Evolutionary conservation across 2,329 filamentous ascomycete genomes (phyloP).

Genomic region (Lachnellula subtilissima): DNA sequence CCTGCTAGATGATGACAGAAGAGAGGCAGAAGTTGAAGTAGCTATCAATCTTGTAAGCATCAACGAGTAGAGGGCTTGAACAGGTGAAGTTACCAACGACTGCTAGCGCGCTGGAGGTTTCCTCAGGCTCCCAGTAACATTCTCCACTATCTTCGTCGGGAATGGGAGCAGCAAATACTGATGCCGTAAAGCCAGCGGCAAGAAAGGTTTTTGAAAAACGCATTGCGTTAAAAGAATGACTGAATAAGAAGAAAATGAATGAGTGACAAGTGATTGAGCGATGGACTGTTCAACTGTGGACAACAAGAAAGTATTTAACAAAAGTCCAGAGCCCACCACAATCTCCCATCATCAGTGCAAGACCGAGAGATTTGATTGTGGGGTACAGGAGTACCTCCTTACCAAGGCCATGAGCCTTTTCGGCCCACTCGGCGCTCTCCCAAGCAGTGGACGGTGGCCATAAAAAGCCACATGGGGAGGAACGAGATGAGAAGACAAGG

Average conservation of each 20-base stretch:
- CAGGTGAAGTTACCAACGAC: background rate
- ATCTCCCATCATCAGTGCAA: too few species aligned
- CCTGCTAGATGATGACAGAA: background rate
- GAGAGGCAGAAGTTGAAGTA: background rate
- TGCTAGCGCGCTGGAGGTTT: background rate
- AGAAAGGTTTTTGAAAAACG: background rate
- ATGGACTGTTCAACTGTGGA: background rate
- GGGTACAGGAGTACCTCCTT: too few species aligned
- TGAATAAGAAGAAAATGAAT: background rate
- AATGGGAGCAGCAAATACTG: background rate
- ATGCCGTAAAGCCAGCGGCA: background rate
- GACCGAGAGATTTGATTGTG: too few species aligned
- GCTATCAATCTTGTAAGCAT: too few species aligned
- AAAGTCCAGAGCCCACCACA: background rate
- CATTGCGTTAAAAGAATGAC: background rate
- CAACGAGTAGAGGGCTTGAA: too few species aligned
- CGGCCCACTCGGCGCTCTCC: background rate
- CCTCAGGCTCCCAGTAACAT: background rate
- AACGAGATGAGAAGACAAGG: background rate
- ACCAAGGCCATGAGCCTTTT: background rate
- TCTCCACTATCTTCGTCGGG: background rate
- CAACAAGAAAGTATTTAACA: background rate
- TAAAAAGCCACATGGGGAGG: background rate
- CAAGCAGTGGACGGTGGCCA: background rate
- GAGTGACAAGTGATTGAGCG: background rate